Evolutionary conservation across 2,329 filamentous ascomycete species (phyloP).

Genomic region (Madurella fahalii): DNA sequence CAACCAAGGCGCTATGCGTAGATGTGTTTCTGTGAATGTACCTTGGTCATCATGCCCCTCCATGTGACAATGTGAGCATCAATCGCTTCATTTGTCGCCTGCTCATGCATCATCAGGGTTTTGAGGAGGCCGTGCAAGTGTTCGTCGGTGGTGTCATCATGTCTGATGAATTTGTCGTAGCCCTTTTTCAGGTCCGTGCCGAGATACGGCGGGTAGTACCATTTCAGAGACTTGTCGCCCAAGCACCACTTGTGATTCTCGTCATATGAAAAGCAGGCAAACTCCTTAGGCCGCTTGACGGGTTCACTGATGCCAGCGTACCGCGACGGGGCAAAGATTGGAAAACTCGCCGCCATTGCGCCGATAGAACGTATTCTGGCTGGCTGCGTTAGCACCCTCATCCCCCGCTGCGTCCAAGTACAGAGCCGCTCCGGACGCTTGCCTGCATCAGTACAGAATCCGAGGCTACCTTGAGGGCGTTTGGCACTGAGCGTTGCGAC

Average conservation of each 20-base stretch:
- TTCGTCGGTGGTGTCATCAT: constrained; percentile 78
- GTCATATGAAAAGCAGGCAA: constrained; percentile 91
- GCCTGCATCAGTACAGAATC: constrained; percentile 5
- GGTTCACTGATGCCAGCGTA: constrained; percentile 65
- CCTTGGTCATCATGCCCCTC: constrained; percentile 99
- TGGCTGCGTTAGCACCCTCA: constrained; percentile 7
- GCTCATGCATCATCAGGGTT: constrained; percentile 70
- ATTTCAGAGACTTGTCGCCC: constrained; percentile 75
- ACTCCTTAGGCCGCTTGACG: constrained; percentile 79
- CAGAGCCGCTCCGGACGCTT: constrained; percentile 1
- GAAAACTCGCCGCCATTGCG: constrained; percentile 40
- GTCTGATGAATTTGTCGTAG: constrained; percentile 76
- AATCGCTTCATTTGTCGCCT: constrained; percentile 60
- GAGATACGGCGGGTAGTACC: constrained; percentile 76
- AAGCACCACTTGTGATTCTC: constrained; percentile 71
- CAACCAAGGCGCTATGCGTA: not conserved
- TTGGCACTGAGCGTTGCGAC: not conserved
- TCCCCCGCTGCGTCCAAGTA: constrained; percentile 7
- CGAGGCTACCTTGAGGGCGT: not conserved
- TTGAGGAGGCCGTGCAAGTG: constrained; percentile 81
- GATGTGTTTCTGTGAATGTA: constrained; percentile 33
- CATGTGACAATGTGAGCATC: constrained; percentile 84
- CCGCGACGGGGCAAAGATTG: constrained; percentile 64
- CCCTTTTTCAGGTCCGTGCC: constrained; percentile 73
- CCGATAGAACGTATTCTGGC: not conserved